Percentiles rank a stretch among this genome's conserved stretches.
Conservation (phyloP, 1,284 basidiomycete genomes). For the Boletus coffeatus region DNA sequence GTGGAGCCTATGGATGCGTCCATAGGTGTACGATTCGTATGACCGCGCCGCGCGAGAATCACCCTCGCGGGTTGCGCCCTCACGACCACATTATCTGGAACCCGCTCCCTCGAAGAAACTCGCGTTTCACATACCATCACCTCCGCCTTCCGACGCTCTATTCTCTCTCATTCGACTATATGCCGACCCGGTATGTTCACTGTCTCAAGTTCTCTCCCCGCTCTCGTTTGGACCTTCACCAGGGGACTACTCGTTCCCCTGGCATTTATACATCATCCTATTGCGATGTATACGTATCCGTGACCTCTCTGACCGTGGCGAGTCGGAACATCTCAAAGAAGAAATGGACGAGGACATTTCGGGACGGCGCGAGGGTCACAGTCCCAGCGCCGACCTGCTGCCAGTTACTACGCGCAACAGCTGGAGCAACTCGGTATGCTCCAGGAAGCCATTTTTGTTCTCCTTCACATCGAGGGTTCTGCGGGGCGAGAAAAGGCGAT, state of each 20-base stretch:
- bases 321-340: conserved; percentile 34
- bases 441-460: conserved; percentile 84
- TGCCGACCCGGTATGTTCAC: conserved; percentile 60
- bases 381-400: conserved; percentile 77
- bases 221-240: conserved; percentile 74
- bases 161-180: conserved; percentile 83
- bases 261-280: conserved; percentile 91
- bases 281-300: conserved; percentile 77
- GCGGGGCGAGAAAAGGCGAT: conserved; percentile 75
- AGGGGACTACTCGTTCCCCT: conserved; percentile 79
- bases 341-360: conserved; percentile 39
- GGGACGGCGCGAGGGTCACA: conserved; percentile 59
- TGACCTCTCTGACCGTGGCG: conserved; percentile 80
- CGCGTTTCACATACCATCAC: conserved; percentile 27
- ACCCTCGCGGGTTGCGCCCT: conserved; percentile 47
- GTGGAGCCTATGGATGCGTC: conserved; percentile 69
- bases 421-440: conserved; percentile 80
- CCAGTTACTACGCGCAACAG: conserved; percentile 83
- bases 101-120: conserved; percentile 29
- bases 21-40: conserved; percentile 69
- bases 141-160: conserved; percentile 58
- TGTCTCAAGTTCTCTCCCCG: conserved; percentile 59
- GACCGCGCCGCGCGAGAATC: conserved; percentile 45
- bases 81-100: conserved; percentile 67
- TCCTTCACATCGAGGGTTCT: conserved; percentile 83